Evolutionary conservation across 805 yeast species (phyloP).

Genomic region (Wickerhamomyces silvicola): DNA sequence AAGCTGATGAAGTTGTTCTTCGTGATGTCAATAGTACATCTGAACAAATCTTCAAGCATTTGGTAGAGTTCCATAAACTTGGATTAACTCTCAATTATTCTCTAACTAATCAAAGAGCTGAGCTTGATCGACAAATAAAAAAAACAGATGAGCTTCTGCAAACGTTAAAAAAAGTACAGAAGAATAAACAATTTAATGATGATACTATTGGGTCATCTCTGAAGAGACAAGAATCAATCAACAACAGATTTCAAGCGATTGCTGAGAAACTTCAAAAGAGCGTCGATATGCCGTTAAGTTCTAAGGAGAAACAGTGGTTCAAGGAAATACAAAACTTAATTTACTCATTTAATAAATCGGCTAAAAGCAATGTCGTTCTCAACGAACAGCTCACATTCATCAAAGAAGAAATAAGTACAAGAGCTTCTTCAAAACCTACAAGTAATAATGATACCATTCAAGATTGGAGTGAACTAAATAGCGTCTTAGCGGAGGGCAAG

Average conservation of each 20-base stretch:
- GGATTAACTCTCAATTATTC: conserved; percentile 32
- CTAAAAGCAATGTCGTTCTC: conserved; percentile 20
- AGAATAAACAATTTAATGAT: conserved; percentile 9
- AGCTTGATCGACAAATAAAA: conserved; percentile 34
- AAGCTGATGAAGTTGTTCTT: conserved; percentile 12
- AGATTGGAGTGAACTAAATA: conserved; percentile 28
- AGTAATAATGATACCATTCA: conserved; percentile 4
- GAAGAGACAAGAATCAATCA: conserved; percentile 28
- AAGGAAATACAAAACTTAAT: conserved; percentile 32
- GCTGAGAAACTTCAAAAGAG: conserved; percentile 19
- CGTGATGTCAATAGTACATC: conserved; percentile 15
- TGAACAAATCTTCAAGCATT: conserved; percentile 10
- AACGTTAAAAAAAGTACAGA: conserved; percentile 11
- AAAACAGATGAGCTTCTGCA: conserved; percentile 18
- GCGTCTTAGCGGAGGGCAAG: conserved; percentile 28
- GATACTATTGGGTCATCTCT: conserved; percentile 13
- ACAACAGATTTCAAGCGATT: conserved; percentile 26
- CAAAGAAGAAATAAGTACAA: conserved; percentile 20
- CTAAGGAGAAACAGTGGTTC: conserved; percentile 40
- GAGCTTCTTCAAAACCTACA: conserved; percentile 1
- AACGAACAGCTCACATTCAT: conserved; percentile 25
- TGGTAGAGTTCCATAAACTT: conserved; percentile 22
- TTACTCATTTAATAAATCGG: conserved; percentile 25
- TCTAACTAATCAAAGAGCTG: conserved; percentile 33
- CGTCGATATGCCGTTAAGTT: conserved; percentile 28